Base-by-base conservation (phyloP, 1,139 yeast genomes). In the Candida sp. region DNA sequence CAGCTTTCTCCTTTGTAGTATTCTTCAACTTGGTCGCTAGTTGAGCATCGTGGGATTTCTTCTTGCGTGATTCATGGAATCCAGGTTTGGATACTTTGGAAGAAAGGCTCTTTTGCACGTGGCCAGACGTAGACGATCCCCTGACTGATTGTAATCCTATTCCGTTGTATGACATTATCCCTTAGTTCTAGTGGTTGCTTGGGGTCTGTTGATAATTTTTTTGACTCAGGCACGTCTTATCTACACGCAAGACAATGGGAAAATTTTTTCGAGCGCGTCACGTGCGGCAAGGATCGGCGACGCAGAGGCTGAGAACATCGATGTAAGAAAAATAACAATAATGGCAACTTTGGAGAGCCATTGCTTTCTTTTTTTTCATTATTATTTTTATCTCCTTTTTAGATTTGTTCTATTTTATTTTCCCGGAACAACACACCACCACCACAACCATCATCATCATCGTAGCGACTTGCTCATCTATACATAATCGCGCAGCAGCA, bases 91-190 rank as follows among this genome's bases (percentile, higher is more conserved):
- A 56, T 40, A 55, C 49, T 34, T 59, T 57, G 11, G 72, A 60
- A 0, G 82, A 70, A 5, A 73, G 56, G 56, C 79, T 87, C 50
- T 76, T 71, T 62, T 86, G 88, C 4, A 88, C 76, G 61, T 80
- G 78, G 0, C 96, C 96, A 41, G 88, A 86, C 1, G 94, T 88
- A 0, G 90, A 90, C 0, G 88, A 75, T 0, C 96, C 96, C 50
- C 90, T 70, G 0, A 88, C 83, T 0, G 87, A 81, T 44, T 76
- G 77, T 28, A 86, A 72, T 0, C 92, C 92, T 47, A 88, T 78
- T 22, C 90, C 88, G 65, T 85, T 85, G 63, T 84, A 84, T 23
- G 89, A 82, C 90, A 85, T 85, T 38, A 4, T 17, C 17, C 17
- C 17, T 2, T 17, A 17, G 17, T 17, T 17, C 17, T 17, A 17